Evolutionary conservation across 2,329 filamentous ascomycete species (phyloP), one percentile per base, ranked within the genome.

Genomic region (Botrytis squamosa): DNA sequence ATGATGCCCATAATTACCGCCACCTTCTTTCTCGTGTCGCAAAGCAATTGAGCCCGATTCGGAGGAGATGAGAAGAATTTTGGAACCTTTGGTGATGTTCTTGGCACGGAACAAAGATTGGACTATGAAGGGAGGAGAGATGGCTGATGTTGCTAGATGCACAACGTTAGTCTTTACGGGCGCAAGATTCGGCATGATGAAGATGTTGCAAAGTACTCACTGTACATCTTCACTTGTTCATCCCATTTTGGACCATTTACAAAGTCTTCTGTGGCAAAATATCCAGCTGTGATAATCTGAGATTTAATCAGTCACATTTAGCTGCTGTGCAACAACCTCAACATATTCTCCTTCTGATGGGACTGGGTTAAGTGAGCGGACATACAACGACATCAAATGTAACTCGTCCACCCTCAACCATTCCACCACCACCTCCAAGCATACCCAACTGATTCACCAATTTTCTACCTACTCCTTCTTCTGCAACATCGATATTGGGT

Each of bases 1-100:
- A 82, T 93, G 91, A 79, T 93, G 91, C 1, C 86, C 92, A 78
- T 91, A 93, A 81, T 93, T 92, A 12, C 91, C 92, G 44, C 92
- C 92, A 9, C 91, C 92, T 81, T 93, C 91, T 44, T 85, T 88
- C 78, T 89, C 86, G 79, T 93, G 91, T 9, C 92, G 86, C 14
- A 94, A 84, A 0, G 87, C 85, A 78, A 94, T 92, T 77, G 88
- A 91, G 38, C 92, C 92, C 44, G 89, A 87, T 83, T 94, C 92
- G 42, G 88, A 91, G n/a, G 88, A 91, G 52, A 94, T 86, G 33
- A 94, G 84, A 46, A 93, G 85, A n/a, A 93, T 82, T 80, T 92
- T 92, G 66, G 87, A 85, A 10, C 85, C 86, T 5, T 83, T 78
- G 2, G 78, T 78, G 46, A 92, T 79, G 49, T 89, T 80, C 0